These are phyloP conservation scores for Fusarium albidum DNA, from an alignment of 2,329 filamentous ascomycete species.

Conservation along the genomic window DNA sequence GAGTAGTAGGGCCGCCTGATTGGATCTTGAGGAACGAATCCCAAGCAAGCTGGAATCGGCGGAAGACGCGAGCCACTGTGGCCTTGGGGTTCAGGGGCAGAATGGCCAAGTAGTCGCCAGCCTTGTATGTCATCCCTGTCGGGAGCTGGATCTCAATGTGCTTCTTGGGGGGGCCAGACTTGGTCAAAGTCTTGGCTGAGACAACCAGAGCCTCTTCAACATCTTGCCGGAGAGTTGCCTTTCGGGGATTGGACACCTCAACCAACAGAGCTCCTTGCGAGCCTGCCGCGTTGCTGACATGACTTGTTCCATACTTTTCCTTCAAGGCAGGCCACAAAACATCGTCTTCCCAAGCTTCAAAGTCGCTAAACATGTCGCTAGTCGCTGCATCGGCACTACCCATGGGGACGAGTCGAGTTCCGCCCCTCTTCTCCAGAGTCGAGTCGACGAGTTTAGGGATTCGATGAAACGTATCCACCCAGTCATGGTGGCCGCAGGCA, in stretches of 20 bases:
- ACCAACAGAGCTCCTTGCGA: slow-evolving; percentile 29
- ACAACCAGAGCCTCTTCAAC: slow-evolving; percentile 37
- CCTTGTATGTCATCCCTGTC: slow-evolving; percentile 69
- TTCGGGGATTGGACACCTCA: slow-evolving; percentile 34
- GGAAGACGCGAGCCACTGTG: slow-evolving; percentile 69
- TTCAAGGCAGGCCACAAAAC: slow-evolving; percentile 59
- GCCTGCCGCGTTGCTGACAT: not conserved
- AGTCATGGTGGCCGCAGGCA: slow-evolving; percentile 69
- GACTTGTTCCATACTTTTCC: slow-evolving; percentile 46
- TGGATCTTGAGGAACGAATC: slow-evolving; percentile 71
- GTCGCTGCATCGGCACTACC: slow-evolving; percentile 68
- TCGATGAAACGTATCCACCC: slow-evolving; percentile 70
- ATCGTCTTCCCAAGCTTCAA: slow-evolving; percentile 73
- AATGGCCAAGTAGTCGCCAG: slow-evolving; percentile 80
- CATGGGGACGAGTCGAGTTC: slow-evolving; percentile 49
- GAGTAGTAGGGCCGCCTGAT: slow-evolving; percentile 57
- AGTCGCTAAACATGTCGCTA: slow-evolving; percentile 72
- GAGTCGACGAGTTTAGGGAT: slow-evolving; percentile 71
- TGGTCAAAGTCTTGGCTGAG: slow-evolving; percentile 31
- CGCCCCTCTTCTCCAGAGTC: slow-evolving; percentile 52
- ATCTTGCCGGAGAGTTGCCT: slow-evolving; percentile 37
- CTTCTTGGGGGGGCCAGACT: slow-evolving; percentile 57
- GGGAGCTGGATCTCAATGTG: slow-evolving; percentile 75
- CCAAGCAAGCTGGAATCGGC: slow-evolving; percentile 72
- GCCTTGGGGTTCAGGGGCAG: slow-evolving; percentile 73